Conservation (phyloP, 176 grass and related monocot species). For the Secale cereale region DNA sequence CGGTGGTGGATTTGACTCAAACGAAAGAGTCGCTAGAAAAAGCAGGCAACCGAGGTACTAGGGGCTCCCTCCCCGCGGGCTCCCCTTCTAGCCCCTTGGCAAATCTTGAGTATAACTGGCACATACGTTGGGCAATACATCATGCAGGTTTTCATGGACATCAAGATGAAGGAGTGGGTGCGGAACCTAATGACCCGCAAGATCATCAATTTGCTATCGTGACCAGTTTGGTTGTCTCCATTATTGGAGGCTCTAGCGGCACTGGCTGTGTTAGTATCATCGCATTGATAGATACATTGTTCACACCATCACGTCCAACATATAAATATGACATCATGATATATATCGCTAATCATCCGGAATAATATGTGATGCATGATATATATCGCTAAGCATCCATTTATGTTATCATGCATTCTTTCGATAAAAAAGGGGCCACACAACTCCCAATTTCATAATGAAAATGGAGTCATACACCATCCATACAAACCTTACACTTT, state of each 20-base stretch:
- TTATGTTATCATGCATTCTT: too few species aligned
- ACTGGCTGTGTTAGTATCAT: conserved; percentile 74
- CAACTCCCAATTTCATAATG: too few species aligned
- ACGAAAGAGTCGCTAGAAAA: too few species aligned
- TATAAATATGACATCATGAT: too few species aligned
- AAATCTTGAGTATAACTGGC: conserved; percentile 88
- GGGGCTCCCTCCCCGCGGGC: too few species aligned
- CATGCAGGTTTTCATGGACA: conserved; percentile 94
- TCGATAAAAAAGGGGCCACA: too few species aligned
- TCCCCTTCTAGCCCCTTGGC: conserved; percentile 63
- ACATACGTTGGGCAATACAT: conserved; percentile 86
- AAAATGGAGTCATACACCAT: too few species aligned
- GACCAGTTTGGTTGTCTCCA: conserved; percentile 58
- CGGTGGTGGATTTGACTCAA: too few species aligned
- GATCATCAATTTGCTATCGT: conserved; percentile 39
- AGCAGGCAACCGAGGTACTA: too few species aligned
- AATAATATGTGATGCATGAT: not conserved
- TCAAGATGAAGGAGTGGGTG: conserved; percentile 82
- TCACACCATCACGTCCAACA: not conserved
- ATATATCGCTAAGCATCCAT: not conserved
- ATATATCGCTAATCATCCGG: not conserved
- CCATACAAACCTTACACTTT: too few species aligned
- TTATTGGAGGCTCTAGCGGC: conserved; percentile 57
- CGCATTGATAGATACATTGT: conserved; percentile 51
- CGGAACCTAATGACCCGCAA: conserved; percentile 78